Evolutionary conservation across 192 early-diverging fungal species (phyloP), one percentile per base, ranked within the genome.

Genomic region (Spinellus fusiger): DNA sequence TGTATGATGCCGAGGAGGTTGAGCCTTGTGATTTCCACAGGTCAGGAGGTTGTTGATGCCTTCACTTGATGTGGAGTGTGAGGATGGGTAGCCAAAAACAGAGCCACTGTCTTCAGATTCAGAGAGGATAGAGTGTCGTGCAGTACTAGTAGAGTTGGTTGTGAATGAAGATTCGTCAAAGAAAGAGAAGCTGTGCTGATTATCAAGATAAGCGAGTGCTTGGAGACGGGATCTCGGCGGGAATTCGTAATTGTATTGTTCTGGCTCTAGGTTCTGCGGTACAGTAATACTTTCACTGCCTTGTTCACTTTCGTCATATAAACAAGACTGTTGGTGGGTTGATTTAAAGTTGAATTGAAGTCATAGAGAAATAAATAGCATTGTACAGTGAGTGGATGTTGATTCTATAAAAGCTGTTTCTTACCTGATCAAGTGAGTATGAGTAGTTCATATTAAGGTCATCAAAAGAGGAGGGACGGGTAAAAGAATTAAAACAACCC

Each of bases 111-210:
- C 40, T 44, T 44, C 40, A 2, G 40, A 44, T 44, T 10, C 40
- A 3, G 18, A 18, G 15, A 44, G 13, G 10, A 44, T 2, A 12
- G 49, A 50, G 15, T 31, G 37, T 34, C 48, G 46, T 47, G 58
- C 33, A 23, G 29, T 35, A 6, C 16, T 55, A 10, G n/a, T 61
- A 25, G 34, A 16, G 25, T 22, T 47, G 25, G 48, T 51, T 13
- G 48, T 61, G 20, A 61, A 51, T 25, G 59, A 61, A 27, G 58
- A 47, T 55, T 60, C 57, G 48, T 67, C 65, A 28, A 61, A 61
- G 27, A 59, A 59, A 25, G 56, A 47, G 34, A 33, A 51, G 10
- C n/a, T 31, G 2, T 61, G 20, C n/a, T 61, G 16, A 34, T 51
- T 27, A 25, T 61, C 59, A 8, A 61, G 34, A 51, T 51, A 61